Percentiles rank a stretch among this genome's conserved stretches.
These are phyloP conservation scores for Plasmodium vinckei DNA, from an alignment of 169 alveolate genomes.

Conservation along the genomic window DNA sequence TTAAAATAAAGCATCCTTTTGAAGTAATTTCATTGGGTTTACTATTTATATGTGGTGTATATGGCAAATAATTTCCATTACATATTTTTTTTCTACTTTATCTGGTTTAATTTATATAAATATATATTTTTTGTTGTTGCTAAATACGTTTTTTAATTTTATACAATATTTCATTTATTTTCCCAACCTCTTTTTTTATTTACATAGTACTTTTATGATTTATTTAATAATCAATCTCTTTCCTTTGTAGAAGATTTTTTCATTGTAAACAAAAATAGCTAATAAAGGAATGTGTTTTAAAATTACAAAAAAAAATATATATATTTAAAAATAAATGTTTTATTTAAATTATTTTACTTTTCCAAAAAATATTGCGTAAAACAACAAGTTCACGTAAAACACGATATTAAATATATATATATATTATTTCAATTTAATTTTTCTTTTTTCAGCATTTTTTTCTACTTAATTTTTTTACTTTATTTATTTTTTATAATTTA, in stretches of 20 bases:
- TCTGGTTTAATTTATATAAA: neutral
- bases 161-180: neutral
- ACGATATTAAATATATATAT: neutral
- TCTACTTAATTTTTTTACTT: neutral
- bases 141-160: neutral
- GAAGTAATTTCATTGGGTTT: no score
- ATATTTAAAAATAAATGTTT: constrained; percentile 2
- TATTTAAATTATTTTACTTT: constrained; percentile 10
- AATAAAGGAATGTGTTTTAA: constrained; percentile 8
- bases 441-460: neutral
- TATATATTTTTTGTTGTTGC: neutral
- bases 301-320: constrained; percentile 17
- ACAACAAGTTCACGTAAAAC: constrained; percentile 2
- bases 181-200: neutral
- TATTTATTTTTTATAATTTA: constrained; percentile 15
- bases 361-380: constrained; percentile 19
- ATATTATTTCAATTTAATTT: constrained; percentile 19
- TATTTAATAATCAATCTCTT: neutral
- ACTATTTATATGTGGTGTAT: no score
- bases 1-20: no score
- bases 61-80: no score
- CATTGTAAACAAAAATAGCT: constrained; percentile 29
- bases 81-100: no score
- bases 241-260: neutral
- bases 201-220: neutral